Evolutionary conservation across 805 yeast genomes (phyloP), one percentile per base, ranked within the genome.

Genomic region (Teunomyces panamensis): DNA sequence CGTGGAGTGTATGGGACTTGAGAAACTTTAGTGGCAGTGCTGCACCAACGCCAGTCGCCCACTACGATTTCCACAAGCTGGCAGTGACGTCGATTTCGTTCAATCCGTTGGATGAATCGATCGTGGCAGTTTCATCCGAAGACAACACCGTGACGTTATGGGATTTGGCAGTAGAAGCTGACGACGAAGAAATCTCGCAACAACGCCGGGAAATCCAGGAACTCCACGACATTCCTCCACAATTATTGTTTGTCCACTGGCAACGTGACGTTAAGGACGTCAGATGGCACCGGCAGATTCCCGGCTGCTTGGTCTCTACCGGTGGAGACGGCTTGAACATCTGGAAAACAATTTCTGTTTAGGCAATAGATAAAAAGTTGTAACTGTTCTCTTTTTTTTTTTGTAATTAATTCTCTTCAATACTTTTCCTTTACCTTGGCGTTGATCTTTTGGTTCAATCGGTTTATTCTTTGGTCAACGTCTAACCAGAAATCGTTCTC

Each of bases 161-260:
- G 99, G 99, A 94, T 73, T 77, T 94, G 65, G 92, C 97, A 9
- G 99, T 94, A 11, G 99, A 94, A 72, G 98, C 98, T 3, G 99
- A 91, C 67, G 98, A 94, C 63, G 98, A 92, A 63, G 99, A 92
- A 69, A 87, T 92, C 55, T 83, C 87, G 49, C 87, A 85, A 61
- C 97, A 92, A 70, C 80, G 82, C 57, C 78, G 81, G 48, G 94
- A 86, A 58, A 79, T 84, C 35, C 78, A 79, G 56, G 97, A 91
- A 58, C 74, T 94, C 55, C 84, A 84, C 55, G 95, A 87, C 59
- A 88, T 92, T 53, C 99, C 99, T 13, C 94, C 98, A 17, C 99
- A 94, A 69, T 77, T 94, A 59, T 74, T 94, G 64, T 94, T 94
- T 71, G 96, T 92, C 39, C 99, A 94, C 67, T 94, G 98, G 98